phyloP scores from a whole-genome alignment of 495 filamentous ascomycete species.

The Aspergillus asperescens region DNA sequence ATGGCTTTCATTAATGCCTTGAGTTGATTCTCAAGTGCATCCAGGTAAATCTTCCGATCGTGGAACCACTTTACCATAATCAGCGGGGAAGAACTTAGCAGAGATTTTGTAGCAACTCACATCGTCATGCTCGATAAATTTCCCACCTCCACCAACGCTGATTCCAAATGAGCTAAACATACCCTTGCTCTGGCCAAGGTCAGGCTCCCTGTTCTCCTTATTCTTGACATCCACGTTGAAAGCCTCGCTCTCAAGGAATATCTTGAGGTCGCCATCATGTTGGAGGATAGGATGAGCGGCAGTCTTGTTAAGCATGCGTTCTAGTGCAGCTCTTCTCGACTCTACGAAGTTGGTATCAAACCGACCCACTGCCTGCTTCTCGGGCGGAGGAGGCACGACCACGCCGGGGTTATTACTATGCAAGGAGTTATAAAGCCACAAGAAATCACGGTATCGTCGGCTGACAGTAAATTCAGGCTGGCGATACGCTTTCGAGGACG shows the following conservation, averaged over 20 bases:
- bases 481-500: conserved; percentile 91
- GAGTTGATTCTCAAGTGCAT: conserved; percentile 90
- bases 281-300: conserved; percentile 86
- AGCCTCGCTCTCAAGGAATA: conserved; percentile 92
- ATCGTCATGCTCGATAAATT: conserved; percentile 98
- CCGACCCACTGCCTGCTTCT: conserved; percentile 94
- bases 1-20: conserved; percentile 91
- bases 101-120: conserved; percentile 49
- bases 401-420: conserved; percentile 93
- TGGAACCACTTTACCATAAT: conserved; percentile 75
- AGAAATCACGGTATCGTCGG: conserved; percentile 89
- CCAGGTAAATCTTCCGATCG: conserved; percentile 87
- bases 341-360: conserved; percentile 98
- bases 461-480: conserved; percentile 86
- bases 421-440: conserved; percentile 93
- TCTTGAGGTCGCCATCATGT: conserved; percentile 87
- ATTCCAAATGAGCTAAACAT: conserved; percentile 83
- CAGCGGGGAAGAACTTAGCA: neutral
- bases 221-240: conserved; percentile 97
- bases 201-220: conserved; percentile 87
- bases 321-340: conserved; percentile 78
- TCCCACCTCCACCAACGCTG: conserved; percentile 63
- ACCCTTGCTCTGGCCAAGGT: conserved; percentile 83
- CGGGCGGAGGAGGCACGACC: conserved; percentile 91
- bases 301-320: conserved; percentile 96